Evolutionary conservation across 805 yeast species (phyloP).

Genomic region (Kazachstania kunashirensis): DNA sequence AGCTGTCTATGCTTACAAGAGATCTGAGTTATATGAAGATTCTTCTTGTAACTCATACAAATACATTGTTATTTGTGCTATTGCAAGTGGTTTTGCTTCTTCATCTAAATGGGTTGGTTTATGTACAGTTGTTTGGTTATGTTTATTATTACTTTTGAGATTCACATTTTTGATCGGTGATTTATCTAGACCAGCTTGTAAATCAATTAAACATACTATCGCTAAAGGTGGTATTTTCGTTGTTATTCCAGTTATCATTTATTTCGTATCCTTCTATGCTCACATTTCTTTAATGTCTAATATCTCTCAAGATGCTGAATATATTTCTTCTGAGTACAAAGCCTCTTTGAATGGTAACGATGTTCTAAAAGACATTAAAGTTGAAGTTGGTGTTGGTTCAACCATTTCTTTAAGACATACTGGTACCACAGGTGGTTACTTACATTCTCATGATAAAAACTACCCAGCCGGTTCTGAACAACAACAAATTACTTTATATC

Average conservation of each 20-base stretch:
- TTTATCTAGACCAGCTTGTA: slow-evolving; percentile 40
- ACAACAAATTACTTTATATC: slow-evolving; percentile 73
- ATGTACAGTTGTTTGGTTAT: slow-evolving; percentile 71
- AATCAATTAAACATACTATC: slow-evolving; percentile 39
- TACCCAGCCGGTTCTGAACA: slow-evolving; percentile 77
- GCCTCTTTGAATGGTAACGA: slow-evolving; percentile 48
- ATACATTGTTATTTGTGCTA: slow-evolving; percentile 48
- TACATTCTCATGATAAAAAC: slow-evolving; percentile 64
- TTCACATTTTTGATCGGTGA: slow-evolving; percentile 69
- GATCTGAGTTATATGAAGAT: slow-evolving; percentile 55
- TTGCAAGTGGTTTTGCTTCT: slow-evolving; percentile 59
- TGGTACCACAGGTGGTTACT: slow-evolving; percentile 68
- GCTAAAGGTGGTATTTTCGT: slow-evolving; percentile 45
- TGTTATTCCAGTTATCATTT: slow-evolving; percentile 49
- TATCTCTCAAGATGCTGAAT: slow-evolving; percentile 63
- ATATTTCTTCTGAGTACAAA: slow-evolving; percentile 66
- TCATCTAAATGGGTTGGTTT: slow-evolving; percentile 78
- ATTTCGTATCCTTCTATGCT: slow-evolving; percentile 49
- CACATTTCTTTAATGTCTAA: slow-evolving; percentile 49
- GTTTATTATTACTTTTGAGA: slow-evolving; percentile 47
- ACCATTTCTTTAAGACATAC: slow-evolving; percentile 56
- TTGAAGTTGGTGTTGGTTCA: slow-evolving; percentile 70
- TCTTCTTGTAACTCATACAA: slow-evolving; percentile 48
- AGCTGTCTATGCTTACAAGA: slow-evolving; percentile 54
- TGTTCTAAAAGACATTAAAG: slow-evolving; percentile 48